Evolutionary conservation across 2,329 filamentous ascomycete species (phyloP).

Genomic region (Colletotrichum sp.): DNA sequence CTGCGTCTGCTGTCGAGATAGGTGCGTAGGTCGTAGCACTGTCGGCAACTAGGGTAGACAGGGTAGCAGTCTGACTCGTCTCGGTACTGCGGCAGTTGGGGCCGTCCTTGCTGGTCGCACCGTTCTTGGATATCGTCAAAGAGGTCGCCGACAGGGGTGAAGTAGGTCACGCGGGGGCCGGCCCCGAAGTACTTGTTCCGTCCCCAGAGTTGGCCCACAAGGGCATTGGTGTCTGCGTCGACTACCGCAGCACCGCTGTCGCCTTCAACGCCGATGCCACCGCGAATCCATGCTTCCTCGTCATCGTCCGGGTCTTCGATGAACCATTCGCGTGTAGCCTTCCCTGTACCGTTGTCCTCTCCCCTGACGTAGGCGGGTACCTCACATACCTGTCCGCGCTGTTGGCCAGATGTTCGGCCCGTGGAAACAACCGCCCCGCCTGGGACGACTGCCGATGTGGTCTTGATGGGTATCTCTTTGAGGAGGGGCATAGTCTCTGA

Average conservation of each 20-base stretch:
- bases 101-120: conserved; percentile 42
- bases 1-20: conserved; percentile 47
- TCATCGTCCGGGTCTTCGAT: conserved; percentile 44
- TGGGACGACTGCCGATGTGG: conserved; percentile 35
- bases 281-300: conserved; percentile 49
- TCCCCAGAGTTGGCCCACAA: conserved; percentile 50
- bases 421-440: conserved; percentile 42
- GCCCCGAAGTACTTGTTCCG: conserved; percentile 47
- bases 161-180: conserved; percentile 45
- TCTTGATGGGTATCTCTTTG: conserved; percentile 35
- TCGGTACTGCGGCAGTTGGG: conserved; percentile 43
- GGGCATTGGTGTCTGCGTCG: conserved; percentile 40
- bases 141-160: conserved; percentile 48
- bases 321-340: conserved; percentile 50
- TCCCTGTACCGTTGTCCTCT: conserved; percentile 42
- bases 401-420: conserved; percentile 47
- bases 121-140: conserved; percentile 52
- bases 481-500: conserved; percentile 33
- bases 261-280: conserved; percentile 48
- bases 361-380: conserved; percentile 46
- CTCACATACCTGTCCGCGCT: conserved; percentile 46
- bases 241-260: conserved; percentile 50
- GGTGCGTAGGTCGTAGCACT: conserved; percentile 44
- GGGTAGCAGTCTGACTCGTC: conserved; percentile 45
- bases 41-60: conserved; percentile 43